Conservation (phyloP, 2,329 filamentous ascomycete species). For the Colletotrichum scovillei region DNA sequence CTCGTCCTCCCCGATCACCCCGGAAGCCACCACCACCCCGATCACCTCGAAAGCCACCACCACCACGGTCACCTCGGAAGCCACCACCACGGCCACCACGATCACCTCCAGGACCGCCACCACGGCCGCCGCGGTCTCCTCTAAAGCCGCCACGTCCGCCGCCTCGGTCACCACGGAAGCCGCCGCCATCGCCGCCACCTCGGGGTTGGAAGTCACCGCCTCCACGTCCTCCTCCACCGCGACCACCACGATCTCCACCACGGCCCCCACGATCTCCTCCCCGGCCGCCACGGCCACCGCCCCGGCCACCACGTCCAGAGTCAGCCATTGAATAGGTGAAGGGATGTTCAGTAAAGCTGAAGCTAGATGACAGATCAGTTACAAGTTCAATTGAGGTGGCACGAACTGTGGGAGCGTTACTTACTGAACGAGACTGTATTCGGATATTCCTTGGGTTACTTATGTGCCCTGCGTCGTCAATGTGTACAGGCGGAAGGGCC, state of each 20-base stretch:
- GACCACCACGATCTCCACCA: constrained; percentile 10
- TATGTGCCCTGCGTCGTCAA: neutral
- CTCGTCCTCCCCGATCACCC: constrained; percentile 17
- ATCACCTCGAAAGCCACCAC: constrained; percentile 29
- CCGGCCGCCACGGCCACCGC: constrained; percentile 37
- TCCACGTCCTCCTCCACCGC: constrained; percentile 6
- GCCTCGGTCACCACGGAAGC: constrained; percentile 34
- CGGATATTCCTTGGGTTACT: neutral
- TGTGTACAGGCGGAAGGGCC: neutral
- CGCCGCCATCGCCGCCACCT: constrained; percentile 35
- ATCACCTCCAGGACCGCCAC: constrained; percentile 36
- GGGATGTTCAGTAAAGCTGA: neutral
- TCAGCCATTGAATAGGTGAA: constrained; percentile 19
- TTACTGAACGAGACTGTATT: neutral
- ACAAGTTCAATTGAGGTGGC: neutral
- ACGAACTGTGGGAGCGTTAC: neutral
- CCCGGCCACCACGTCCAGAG: constrained; percentile 19
- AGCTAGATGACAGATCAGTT: neutral
- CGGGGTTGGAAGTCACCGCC: constrained; percentile 22
- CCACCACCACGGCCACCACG: constrained; percentile 27
- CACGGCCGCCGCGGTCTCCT: constrained; percentile 31
- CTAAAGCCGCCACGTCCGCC: constrained; percentile 32
- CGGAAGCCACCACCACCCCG: constrained; percentile 17
- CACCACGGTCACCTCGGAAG: constrained; percentile 25
- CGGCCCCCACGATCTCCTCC: constrained; percentile 10